phyloP scores from a whole-genome alignment of 371 early-diverging fungal species.

The Rhizopus delemar region DNA sequence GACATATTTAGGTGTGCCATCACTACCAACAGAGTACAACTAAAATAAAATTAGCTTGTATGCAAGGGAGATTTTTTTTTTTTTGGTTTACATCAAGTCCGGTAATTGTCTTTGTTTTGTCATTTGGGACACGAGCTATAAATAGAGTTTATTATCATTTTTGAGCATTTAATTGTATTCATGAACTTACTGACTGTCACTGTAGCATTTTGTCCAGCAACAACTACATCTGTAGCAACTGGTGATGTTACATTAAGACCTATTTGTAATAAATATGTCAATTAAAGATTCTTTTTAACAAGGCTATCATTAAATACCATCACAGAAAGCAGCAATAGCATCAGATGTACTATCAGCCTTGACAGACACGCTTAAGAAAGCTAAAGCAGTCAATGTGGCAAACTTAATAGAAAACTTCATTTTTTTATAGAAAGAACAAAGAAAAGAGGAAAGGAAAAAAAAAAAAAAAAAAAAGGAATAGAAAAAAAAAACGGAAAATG shows the following conservation, averaged over 20 bases:
- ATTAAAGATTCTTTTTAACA: neutral
- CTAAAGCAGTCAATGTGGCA: conserved; percentile 32
- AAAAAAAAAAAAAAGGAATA: neutral
- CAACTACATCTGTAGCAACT: conserved; percentile 10
- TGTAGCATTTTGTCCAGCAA: conserved; percentile 26
- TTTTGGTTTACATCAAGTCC: conserved; percentile 31
- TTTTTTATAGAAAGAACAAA: conserved; percentile 11
- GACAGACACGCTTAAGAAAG: conserved; percentile 24
- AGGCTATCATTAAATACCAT: conserved; percentile 24
- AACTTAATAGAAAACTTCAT: conserved; percentile 52
- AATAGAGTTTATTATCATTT: conserved; percentile 4
- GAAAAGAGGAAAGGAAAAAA: conserved; percentile 5
- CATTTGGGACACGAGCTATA: conserved; percentile 30
- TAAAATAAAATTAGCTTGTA: conserved; percentile 10
- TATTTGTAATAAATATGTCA: conserved; percentile 10
- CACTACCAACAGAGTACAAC: conserved; percentile 35
- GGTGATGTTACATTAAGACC: conserved; percentile 30
- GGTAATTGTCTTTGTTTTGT: conserved; percentile 29
- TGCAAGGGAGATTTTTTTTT: neutral
- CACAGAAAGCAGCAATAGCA: conserved; percentile 42
- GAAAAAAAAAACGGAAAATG: neutral
- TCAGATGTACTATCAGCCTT: conserved; percentile 43
- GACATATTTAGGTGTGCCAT: conserved; percentile 26
- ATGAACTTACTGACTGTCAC: conserved; percentile 34
- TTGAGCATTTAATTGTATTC: neutral